These are phyloP conservation scores for Myxozyma geophila DNA, from an alignment of 805 yeast genomes.

Conservation along the genomic window DNA sequence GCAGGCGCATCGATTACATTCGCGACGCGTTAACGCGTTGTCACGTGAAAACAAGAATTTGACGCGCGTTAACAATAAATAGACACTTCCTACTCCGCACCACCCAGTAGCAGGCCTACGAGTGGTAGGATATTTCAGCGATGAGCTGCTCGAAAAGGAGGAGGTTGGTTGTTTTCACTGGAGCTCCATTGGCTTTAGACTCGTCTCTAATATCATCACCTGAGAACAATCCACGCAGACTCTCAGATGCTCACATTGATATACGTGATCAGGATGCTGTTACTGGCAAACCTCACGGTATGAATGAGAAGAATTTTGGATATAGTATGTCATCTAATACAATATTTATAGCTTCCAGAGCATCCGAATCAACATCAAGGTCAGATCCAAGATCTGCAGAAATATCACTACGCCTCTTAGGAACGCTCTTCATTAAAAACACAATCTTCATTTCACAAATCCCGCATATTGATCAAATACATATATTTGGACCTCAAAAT, in stretches of 20 bases:
- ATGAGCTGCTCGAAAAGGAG: not conserved
- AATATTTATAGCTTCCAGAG: not conserved
- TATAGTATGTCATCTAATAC: not conserved
- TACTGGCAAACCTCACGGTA: no score
- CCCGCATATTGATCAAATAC: constrained; percentile 11
- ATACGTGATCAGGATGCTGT: no score
- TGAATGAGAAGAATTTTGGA: no score
- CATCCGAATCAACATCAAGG: no score
- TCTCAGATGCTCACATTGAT: not conserved
- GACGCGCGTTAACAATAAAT: not conserved
- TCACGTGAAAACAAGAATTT: constrained; percentile 6
- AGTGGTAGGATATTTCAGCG: no score
- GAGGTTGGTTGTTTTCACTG: constrained; percentile 12
- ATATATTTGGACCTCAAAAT: constrained; percentile 11
- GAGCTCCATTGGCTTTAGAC: constrained; percentile 14
- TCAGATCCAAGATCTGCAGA: not conserved
- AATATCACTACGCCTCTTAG: not conserved
- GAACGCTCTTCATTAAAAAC: not conserved
- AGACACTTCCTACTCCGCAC: not conserved
- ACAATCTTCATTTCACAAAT: constrained; percentile 16
- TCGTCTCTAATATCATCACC: not conserved
- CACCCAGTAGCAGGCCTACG: not conserved
- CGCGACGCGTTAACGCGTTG: constrained; percentile 1
- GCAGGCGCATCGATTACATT: no score
- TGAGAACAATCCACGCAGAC: not conserved